Conservation (phyloP, 208 protist species). For the Strigomonas oncopelti region DNA sequence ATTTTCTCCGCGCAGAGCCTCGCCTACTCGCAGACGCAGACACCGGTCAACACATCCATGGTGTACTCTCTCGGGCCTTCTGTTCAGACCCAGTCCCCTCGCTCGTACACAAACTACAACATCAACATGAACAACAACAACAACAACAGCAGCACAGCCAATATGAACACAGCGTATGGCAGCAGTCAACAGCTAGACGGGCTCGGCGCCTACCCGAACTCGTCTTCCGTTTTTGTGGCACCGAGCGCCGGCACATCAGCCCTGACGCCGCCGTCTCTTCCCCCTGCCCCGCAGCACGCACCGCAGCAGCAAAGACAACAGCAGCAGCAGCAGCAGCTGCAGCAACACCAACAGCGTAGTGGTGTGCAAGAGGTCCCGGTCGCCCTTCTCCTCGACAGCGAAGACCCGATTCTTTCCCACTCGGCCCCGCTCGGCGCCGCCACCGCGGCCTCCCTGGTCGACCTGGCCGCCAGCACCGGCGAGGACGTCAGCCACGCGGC, state of each 20-base stretch:
- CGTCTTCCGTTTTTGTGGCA: too few relatives aligned
- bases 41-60: not conserved
- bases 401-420: not conserved
- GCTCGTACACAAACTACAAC: too few relatives aligned
- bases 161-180: too few relatives aligned
- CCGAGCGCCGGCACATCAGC: too few relatives aligned
- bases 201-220: too few relatives aligned
- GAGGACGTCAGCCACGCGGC: not conserved
- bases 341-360: not conserved
- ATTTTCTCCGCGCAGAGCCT: not conserved
- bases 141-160: too few relatives aligned
- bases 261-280: too few relatives aligned
- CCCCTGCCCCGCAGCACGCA: not conserved
- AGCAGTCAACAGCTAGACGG: too few relatives aligned
- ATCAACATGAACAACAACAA: too few relatives aligned
- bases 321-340: not conserved
- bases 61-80: not conserved
- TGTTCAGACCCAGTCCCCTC: not conserved
- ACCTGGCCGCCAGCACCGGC: not conserved
- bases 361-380: not conserved
- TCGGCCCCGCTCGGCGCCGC: not conserved
- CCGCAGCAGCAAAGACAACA: not conserved
- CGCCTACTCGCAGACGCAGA: not conserved
- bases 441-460: not conserved
- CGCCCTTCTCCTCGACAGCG: not conserved